Base-by-base conservation (phyloP, 331 rosid genomes). In the Malus hybrid region DNA sequence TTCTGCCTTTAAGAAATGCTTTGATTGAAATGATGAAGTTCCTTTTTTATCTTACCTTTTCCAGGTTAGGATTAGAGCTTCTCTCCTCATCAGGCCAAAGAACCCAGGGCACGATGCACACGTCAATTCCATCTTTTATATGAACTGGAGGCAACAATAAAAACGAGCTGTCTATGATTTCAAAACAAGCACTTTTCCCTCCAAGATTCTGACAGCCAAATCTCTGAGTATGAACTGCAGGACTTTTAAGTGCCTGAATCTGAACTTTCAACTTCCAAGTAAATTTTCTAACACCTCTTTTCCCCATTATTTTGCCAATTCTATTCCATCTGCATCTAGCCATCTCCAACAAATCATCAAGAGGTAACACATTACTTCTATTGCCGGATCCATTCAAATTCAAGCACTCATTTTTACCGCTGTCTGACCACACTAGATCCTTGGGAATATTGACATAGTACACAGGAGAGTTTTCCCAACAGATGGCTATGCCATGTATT, bases 31-130 rank as follows among this genome's bases (percentile, higher is more conserved):
- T 36, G 55, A 42, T 9, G 16, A 59, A 57, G 33, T 50, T 77
- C 24, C 2, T 74, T 70, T 67, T 75, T 66, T 24, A 29, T 27
- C n/a, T 67, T 33, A 94, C 99, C 99, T 94, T 92, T 75, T 94
- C 99, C 71, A 94, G 80, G 88, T 92, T 92, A 27, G 93, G 97
- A 83, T 78, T 82, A 73, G 96, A 89, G 85, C 86, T 92, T 79
- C 95, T 88, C 87, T 87, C 97, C 78, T 94, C 99, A 80, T 92
- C 97, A 19, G 99, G 97, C 97, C 99, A 94, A 69, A 94, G 93
- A 86, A 94, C 82, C 99, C 99, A 94, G 42, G 96, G 79, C 69
- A 86, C 92, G 74, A 90, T 76, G 79, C 91, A 87, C 83, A 89
- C 68, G 74, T 94, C 99, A 83, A 92, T 84, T 79, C 91, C 96